These are phyloP conservation scores for Histomonas meleagridis DNA, from an alignment of 208 protist genomes.

Conservation along the genomic window DNA sequence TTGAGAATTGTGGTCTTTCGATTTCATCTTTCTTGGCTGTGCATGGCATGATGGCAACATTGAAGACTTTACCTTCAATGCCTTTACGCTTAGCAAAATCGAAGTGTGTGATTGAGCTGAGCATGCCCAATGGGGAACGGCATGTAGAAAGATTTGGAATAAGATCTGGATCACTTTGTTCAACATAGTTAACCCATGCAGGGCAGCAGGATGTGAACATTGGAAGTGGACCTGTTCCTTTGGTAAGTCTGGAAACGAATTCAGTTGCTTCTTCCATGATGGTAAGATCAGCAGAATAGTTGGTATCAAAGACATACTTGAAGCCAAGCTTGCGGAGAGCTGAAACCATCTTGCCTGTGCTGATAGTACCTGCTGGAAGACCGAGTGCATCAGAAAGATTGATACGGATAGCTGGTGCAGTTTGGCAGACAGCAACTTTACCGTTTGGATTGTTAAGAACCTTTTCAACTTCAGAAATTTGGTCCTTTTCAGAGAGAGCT, in stretches of 20 bases:
- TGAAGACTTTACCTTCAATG: neutral
- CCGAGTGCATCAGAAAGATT: constrained; percentile 48
- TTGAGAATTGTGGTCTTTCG: neutral
- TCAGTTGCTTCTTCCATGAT: constrained; percentile 52
- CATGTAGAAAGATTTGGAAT: constrained; percentile 51
- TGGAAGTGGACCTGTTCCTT: constrained; percentile 38
- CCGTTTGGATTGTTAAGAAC: constrained; percentile 26
- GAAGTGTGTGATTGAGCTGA: constrained; percentile 45
- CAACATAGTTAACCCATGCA: constrained; percentile 49
- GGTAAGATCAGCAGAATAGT: constrained; percentile 51
- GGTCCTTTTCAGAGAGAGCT: constrained; percentile 43
- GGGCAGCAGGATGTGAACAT: constrained; percentile 53
- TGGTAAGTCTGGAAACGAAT: constrained; percentile 41
- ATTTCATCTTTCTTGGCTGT: constrained; percentile 47
- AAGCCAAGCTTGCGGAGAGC: constrained; percentile 47
- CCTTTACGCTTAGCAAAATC: neutral
- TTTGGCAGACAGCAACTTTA: constrained; percentile 43
- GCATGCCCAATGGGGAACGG: constrained; percentile 49
- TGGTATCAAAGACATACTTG: constrained; percentile 54
- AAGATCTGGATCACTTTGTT: constrained; percentile 41
- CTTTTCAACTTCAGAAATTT: constrained; percentile 24
- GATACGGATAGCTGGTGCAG: constrained; percentile 48
- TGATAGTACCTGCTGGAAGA: constrained; percentile 43
- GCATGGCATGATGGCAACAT: constrained; percentile 49
- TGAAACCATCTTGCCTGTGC: constrained; percentile 40